A percentile compares a stretch with the other conserved stretches of the same genome.
Conservation (phyloP, 345 rosid genomes). For the Linum usitatissimum region DNA sequence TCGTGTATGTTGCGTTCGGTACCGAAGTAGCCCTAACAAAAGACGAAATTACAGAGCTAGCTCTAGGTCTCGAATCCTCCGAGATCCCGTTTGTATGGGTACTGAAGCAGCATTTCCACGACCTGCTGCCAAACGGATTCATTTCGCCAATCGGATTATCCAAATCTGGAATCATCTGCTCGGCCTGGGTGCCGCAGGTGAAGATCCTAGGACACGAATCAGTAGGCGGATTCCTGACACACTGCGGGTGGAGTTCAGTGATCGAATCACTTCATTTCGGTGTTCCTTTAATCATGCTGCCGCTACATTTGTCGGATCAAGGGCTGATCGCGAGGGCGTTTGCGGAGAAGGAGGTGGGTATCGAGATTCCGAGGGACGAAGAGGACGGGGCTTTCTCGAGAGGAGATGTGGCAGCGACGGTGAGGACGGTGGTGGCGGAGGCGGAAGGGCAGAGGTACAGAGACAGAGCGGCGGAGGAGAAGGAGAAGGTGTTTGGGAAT, state of each 20-base stretch:
- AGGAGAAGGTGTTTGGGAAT: conserved; percentile 4
- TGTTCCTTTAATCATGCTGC: conserved; percentile 11
- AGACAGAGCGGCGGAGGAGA: conserved; percentile 18
- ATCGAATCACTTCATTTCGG: conserved; percentile 19
- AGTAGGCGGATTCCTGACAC: conserved; percentile 25
- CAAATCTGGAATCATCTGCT: conserved; percentile 14
- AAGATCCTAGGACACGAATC: conserved; percentile 17
- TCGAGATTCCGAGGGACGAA: conserved; percentile 16
- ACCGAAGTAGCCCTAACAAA: conserved; percentile 27
- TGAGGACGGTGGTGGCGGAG: conserved; percentile 15
- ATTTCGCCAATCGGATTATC: neutral
- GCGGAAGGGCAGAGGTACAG: conserved; percentile 7
- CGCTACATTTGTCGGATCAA: conserved; percentile 6
- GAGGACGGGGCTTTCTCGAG: conserved; percentile 17
- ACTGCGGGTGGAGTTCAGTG: conserved; percentile 19
- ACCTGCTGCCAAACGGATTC: conserved; percentile 10
- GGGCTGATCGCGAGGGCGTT: conserved; percentile 14
- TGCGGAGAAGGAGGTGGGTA: conserved; percentile 9
- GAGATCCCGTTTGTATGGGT: conserved; percentile 38
- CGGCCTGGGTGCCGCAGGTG: conserved; percentile 17
- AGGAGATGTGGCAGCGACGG: conserved; percentile 10
- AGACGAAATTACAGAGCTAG: conserved; percentile 27
- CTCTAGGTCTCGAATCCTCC: conserved; percentile 39
- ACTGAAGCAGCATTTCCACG: neutral
- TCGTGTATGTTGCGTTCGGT: conserved; percentile 40